Base-by-base conservation (phyloP, 306 rosid genomes). In the Oxytropis ochrocephala region DNA sequence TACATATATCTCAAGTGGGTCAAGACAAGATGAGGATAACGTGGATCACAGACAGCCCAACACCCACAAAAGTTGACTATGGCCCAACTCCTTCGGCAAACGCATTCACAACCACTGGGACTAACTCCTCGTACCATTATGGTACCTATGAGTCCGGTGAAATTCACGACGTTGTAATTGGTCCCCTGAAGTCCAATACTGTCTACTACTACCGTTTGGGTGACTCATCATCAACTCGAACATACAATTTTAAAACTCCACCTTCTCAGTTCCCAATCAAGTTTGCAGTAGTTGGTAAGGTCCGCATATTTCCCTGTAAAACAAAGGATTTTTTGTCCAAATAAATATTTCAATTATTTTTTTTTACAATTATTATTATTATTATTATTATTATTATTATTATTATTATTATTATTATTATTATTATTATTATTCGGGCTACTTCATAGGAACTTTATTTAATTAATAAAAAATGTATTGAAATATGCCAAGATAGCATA, bases 1-100 rank as follows among this genome's bases (percentile, higher is more conserved):
- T 94, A 69, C 99, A 88, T 43, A 82, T 90, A 77, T 85, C 96
- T 11, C 58, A 78, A 47, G 96, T 84, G 36, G 97, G 97, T 12
- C 79, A 49, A 55, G 88, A 87, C 73, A 81, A 72, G 70, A 85
- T 89, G 89, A 87, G 89, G 54, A 79, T 94, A 64, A 53, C 92
- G 2, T 94, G 99, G 99, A 79, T 87, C 5, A 87, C 99, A 1
- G 16, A 75, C 2, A 60, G 52, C 39, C 56, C 84, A 46, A 73
- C 74, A 6, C 14, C 78, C 0, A 71, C 92, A 30, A 82, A 52
- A 69, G 84, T 94, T 1, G 53, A 73, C 3, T 94, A 83, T 29
- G 79, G 92, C 29, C 65, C 81, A 67, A 72, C 86, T 56, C 78
- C 91, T 1, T 83, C 83, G 10, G 81, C 69, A 11, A 57, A 78